A percentile compares a stretch with the other conserved stretches of the same genome.
Evolutionary conservation across 2,329 filamentous ascomycete species (phyloP).

Genomic region (Ceratocystis huliohia): DNA sequence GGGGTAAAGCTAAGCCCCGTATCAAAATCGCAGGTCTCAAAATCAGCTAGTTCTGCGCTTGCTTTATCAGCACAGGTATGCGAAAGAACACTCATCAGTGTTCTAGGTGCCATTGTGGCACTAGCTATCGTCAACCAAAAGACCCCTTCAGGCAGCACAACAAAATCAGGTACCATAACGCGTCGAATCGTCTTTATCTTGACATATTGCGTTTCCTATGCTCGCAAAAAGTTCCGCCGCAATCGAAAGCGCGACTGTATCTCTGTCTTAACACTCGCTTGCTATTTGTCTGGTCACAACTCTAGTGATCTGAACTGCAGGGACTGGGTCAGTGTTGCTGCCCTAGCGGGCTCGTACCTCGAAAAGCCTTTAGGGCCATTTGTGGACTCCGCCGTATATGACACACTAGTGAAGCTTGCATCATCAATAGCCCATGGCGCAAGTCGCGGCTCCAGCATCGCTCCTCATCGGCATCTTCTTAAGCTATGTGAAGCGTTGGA

Average conservation of each 20-base stretch:
- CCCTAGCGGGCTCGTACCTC: slow-evolving; percentile 2
- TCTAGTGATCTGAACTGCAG: slow-evolving; percentile 7
- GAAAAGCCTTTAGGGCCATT: not conserved
- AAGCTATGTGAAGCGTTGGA: slow-evolving; percentile 33
- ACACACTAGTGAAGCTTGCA: slow-evolving; percentile 30
- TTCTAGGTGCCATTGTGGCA: slow-evolving; percentile 14
- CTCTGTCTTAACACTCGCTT: slow-evolving; percentile 10
- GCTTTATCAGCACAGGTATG: slow-evolving; percentile 11
- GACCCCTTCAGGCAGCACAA: not conserved
- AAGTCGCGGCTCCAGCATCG: slow-evolving; percentile 31
- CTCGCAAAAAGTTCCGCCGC: slow-evolving; percentile 8
- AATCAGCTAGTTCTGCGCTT: not conserved
- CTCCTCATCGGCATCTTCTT: slow-evolving; percentile 30
- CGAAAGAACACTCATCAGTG: slow-evolving; percentile 17
- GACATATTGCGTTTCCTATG: slow-evolving; percentile 9
- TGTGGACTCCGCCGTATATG: slow-evolving; percentile 23
- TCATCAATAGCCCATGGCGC: slow-evolving; percentile 38
- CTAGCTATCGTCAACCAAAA: slow-evolving; percentile 13
- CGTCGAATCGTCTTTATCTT: slow-evolving; percentile 14
- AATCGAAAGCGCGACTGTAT: slow-evolving; percentile 13
- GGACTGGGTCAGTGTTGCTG: slow-evolving; percentile 3
- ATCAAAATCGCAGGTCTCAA: not conserved
- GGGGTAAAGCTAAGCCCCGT: not conserved
- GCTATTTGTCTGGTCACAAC: slow-evolving; percentile 6
- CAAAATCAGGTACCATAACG: slow-evolving; percentile 9